These are phyloP conservation scores for Geotrichum histeridarum DNA, from an alignment of 1,139 yeast genomes.

Conservation along the genomic window DNA sequence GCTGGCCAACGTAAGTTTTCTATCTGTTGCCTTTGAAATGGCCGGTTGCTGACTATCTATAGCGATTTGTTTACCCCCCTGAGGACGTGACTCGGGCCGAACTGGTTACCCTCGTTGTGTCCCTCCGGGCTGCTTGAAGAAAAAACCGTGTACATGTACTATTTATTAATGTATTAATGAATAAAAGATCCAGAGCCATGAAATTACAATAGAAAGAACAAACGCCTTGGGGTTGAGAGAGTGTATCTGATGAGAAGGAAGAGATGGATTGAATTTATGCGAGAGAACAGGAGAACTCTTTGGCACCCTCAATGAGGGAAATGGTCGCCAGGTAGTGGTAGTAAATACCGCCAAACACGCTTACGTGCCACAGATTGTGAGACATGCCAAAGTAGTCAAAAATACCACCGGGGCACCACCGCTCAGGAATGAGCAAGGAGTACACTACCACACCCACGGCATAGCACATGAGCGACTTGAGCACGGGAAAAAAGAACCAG, in stretches of 20 bases:
- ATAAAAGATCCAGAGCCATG: too few species aligned
- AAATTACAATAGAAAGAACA: too few species aligned
- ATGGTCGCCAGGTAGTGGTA: constrained; percentile 79
- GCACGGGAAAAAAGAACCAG: constrained; percentile 55
- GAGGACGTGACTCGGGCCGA: constrained; percentile 25
- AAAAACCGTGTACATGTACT: neutral
- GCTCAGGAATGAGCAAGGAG: constrained; percentile 84
- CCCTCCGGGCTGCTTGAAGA: constrained; percentile 4
- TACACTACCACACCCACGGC: constrained; percentile 79
- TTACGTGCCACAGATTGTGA: constrained; percentile 91
- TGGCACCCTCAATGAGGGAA: constrained; percentile 54
- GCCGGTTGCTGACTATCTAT: neutral
- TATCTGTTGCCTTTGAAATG: neutral
- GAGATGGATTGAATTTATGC: too few species aligned
- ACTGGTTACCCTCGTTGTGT: constrained; percentile 24
- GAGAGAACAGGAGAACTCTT: constrained; percentile 29
- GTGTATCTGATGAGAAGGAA: too few species aligned
- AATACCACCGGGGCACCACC: constrained; percentile 53
- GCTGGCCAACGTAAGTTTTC: constrained; percentile 25
- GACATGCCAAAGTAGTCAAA: constrained; percentile 79
- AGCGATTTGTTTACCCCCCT: constrained; percentile 29
- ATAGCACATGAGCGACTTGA: constrained; percentile 68
- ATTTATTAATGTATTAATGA: neutral
- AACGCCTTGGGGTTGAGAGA: too few species aligned
- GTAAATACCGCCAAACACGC: constrained; percentile 78